Evolutionary conservation across 2,329 filamentous ascomycete species (phyloP), one percentile per base, ranked within the genome.

Genomic region (Epichloe coenophiala): DNA sequence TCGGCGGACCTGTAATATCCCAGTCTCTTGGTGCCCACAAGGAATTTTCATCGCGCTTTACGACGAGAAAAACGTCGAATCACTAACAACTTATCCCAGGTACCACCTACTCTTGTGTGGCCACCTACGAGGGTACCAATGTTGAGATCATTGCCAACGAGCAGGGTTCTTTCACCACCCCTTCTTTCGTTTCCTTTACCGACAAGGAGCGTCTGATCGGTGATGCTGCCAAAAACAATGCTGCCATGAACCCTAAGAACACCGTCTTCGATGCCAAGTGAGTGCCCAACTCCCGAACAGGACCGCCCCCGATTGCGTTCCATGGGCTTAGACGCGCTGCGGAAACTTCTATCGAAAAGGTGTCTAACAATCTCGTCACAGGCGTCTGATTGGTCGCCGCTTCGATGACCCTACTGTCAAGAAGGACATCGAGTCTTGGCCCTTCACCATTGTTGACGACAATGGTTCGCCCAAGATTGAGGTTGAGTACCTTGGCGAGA

Each of bases 91-190:
- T 13, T 13, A 5, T 35, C 54, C 58, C 63, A 96, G 91, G 93
- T 75, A 98, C 93, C 64, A 98, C 93, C 74, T 98, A 98, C 83
- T 97, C 93, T 68, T 98, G 93, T 75, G 93, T 97, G 77, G 93
- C 93, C 75, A 94, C 86, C 75, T 98, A 97, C 77, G 93, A 97
- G 77, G 93, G 93, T 72, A 91, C 81, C 80, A 96, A 95, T 84
- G 91, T 97, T 72, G 93, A 98, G 75, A 98, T 98, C 81, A 96
- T 97, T 73, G 91, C 91, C 85, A 97, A 97, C 77, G 91, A 97
- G 82, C 91, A 97, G 84, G 91, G 91, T 81, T 90, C 83, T 76
- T 95, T 95, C 77, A 97, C 93, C 68, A 97, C 93, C 58, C 93
- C 93, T 61, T 97, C 93, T 52, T 98, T 96, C 80, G 93, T 98